Evolutionary conservation across 306 rosid genomes (phyloP), one percentile per base, ranked within the genome.

Genomic region (Begonia loranthoides): DNA sequence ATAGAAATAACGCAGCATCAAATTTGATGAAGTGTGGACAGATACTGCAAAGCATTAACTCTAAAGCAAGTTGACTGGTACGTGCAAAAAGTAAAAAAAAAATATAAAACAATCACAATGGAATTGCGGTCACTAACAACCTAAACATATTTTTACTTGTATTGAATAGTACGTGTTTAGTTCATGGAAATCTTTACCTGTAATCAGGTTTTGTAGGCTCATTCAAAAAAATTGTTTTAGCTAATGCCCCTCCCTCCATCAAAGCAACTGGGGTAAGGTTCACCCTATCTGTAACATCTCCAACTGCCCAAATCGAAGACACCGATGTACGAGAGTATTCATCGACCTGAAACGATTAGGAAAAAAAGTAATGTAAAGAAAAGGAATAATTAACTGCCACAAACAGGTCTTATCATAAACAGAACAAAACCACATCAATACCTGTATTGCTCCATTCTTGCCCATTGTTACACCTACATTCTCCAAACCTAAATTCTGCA

Each of bases 211-310:
- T 92, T 67, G 99, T 78, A 58, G 87, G 99, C 63, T 70, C 84
- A 74, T 86, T 74, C 63, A 50, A 80, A 51, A 86, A 86, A 54
- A 92, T 41, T 2, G 99, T 86, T 76, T 80, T 92, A 12, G 83
- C 66, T 34, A 92, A 66, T 47, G 99, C 94, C 57, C 68, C 65
- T 63, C 96, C 99, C 71, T 86, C 99, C 99, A 92, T 92, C 77
- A 92, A 76, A 78, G 99, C 99, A 71, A 92, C 82, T 12, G 99
- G 99, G 54, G 99, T 92, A 59, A 92, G 94, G 72, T 92, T 92
- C 51, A 92, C 22, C 67, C 99, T 80, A 59, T 80, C 79, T 24
- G 99, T 92, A 63, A 72, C 99, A 76, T 92, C 99, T 68, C 99
- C 99, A 50, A 92, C 78, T 4, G 99, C 99, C 94, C 93, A 92